A percentile compares a stretch with the other conserved stretches of the same genome.
phyloP scores from a whole-genome alignment of 768 basidiomycete genomes.

The Podaxis mareebaensis region DNA sequence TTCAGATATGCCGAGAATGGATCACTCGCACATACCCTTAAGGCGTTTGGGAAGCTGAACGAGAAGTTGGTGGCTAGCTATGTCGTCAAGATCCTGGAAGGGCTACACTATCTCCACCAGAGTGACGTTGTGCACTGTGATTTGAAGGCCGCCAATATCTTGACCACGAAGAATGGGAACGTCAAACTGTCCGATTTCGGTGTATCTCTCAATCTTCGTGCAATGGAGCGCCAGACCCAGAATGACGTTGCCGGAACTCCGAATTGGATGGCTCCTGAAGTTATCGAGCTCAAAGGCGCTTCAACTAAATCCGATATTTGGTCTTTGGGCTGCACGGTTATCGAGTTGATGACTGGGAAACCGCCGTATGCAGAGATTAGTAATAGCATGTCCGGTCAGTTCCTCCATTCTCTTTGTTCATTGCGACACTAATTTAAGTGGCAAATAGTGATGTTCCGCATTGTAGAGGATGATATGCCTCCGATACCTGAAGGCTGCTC shows the following conservation, averaged over 20 bases:
- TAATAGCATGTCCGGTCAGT: conserved; percentile 86
- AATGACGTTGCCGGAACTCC: conserved; percentile 88
- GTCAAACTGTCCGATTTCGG: conserved; percentile 98
- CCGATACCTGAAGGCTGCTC: conserved; percentile 83
- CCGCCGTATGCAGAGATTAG: conserved; percentile 91
- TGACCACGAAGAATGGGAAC: conserved; percentile 98
- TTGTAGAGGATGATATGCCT: conserved; percentile 91
- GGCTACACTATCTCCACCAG: conserved; percentile 88
- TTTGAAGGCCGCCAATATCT: conserved; percentile 96
- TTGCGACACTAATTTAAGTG: conserved; percentile 11
- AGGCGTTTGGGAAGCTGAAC: conserved; percentile 91
- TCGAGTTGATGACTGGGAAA: conserved; percentile 89
- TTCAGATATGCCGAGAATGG: conserved; percentile 94
- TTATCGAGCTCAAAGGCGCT: conserved; percentile 93
- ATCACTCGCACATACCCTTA: conserved; percentile 89
- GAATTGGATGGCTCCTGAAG: conserved; percentile 99
- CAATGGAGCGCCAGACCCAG: conserved; percentile 82
- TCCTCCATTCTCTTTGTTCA: conserved; percentile 10
- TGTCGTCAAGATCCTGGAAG: conserved; percentile 95
- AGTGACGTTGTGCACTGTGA: conserved; percentile 96
- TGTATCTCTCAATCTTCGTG: conserved; percentile 92
- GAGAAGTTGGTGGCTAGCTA: conserved; percentile 91
- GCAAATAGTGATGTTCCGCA: conserved; percentile 87
- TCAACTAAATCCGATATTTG: conserved; percentile 94
- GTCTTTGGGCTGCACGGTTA: conserved; percentile 93